These are phyloP conservation scores for Lentinula boryana DNA, from an alignment of 768 basidiomycete genomes.

Conservation along the genomic window DNA sequence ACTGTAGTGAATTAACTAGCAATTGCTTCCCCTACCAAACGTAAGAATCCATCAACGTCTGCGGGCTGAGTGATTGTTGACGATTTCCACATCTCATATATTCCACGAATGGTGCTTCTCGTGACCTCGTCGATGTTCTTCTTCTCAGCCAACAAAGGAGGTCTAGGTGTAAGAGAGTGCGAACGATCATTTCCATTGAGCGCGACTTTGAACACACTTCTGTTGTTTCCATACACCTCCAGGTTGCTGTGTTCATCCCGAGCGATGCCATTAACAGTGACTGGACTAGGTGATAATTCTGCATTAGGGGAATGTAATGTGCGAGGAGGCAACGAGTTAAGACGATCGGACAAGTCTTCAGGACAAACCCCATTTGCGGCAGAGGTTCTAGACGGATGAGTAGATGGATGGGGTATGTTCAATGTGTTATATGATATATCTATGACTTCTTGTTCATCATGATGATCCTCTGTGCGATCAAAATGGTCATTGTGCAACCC, in stretches of 20 bases:
- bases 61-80: neutral
- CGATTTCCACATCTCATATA: slow-evolving; percentile 51
- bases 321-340: slow-evolving; percentile 26
- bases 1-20: neutral
- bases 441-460: slow-evolving; percentile 20
- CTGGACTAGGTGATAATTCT: neutral
- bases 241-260: slow-evolving; percentile 4
- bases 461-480: slow-evolving; percentile 10
- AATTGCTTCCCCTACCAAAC: neutral
- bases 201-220: slow-evolving; percentile 2
- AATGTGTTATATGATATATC: slow-evolving; percentile 18
- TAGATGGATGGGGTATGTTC: slow-evolving; percentile 28
- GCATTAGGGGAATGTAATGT: neutral
- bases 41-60: neutral
- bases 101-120: slow-evolving; percentile 44
- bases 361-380: slow-evolving; percentile 14
- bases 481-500: neutral
- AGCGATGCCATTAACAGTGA: slow-evolving; percentile 12
- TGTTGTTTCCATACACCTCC: slow-evolving; percentile 7
- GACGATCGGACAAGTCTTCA: slow-evolving; percentile 30
- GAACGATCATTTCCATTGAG: slow-evolving; percentile 10
- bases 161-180: slow-evolving; percentile 2
- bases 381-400: slow-evolving; percentile 27
- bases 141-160: slow-evolving; percentile 4
- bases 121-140: slow-evolving; percentile 33